Evolutionary conservation across 345 rosid genomes (phyloP), one percentile per base, ranked within the genome.

Genomic region (Gossypium raimondii): DNA sequence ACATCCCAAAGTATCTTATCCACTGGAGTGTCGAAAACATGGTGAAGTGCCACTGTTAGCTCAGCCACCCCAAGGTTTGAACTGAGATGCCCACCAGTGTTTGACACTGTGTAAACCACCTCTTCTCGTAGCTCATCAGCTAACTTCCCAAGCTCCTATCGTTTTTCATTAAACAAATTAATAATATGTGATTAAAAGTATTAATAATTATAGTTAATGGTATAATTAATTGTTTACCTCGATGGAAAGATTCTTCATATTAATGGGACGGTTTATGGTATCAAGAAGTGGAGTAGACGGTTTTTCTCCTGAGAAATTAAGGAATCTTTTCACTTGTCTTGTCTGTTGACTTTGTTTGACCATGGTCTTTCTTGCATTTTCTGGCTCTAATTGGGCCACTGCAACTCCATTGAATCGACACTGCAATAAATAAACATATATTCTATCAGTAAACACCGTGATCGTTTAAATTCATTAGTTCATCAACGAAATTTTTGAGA

Each of bases 1-100:
- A 87, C 88, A 75, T 87, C 90, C 88, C 88, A 87, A 57, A 85
- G 79, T 69, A 87, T 84, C 76, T 79, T 87, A 57, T 87, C 90
- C 12, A 84, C 51, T 11, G 88, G 88, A 20, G 80, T 68, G 69
- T 74, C 71, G 77, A 87, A 87, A 1, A 85, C 88, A 79, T 82
- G 81, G 80, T 87, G 90, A 55, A 87, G 86, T 14, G 88, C 90
- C 9, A 87, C 87, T 0, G 88, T 84, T 12, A 87, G 78, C 62
- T 87, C 90, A 5, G 76, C 79, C 51, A 85, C 90, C 1, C 90
- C 90, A 22, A 87, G 67, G 80, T 79, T 87, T 13, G 88, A 79
- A 70, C 90, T 82, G 14, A 85, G 55, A 52, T 85, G 88, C 2
- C 90, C 90, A 11, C 90, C 88, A 0, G 86, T 85, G 71, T 83